Percentiles rank a stretch among this genome's conserved stretches.
Evolutionary conservation across 257 asterid species (phyloP).

Genomic region (Hygrophila difformis): DNA sequence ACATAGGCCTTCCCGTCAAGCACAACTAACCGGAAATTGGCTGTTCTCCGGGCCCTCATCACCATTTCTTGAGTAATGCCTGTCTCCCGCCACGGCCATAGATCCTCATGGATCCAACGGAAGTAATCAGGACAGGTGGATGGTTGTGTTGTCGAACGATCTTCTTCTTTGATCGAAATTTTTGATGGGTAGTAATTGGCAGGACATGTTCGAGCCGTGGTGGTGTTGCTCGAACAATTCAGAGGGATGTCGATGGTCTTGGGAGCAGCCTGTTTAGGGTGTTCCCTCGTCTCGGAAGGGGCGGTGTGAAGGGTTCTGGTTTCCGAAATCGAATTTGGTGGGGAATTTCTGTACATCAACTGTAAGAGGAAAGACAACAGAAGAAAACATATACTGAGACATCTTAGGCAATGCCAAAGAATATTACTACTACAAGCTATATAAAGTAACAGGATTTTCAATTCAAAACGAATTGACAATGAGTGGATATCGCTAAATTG

Average conservation of each 20-base stretch:
- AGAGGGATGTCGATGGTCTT: slow-evolving; percentile 30
- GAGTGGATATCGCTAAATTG: no score
- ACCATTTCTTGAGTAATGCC: slow-evolving; percentile 61
- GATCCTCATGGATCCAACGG: slow-evolving; percentile 68
- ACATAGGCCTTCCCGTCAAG: slow-evolving; percentile 59
- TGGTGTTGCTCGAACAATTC: slow-evolving; percentile 47
- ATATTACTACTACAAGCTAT: no score
- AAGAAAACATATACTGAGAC: neutral
- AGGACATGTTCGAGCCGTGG: slow-evolving; percentile 42
- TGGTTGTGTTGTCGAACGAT: slow-evolving; percentile 3
- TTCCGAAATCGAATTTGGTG: slow-evolving; percentile 20
- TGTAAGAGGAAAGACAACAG: slow-evolving; percentile 20
- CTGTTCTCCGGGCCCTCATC: slow-evolving; percentile 40
- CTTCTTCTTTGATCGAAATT: neutral
- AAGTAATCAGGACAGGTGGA: slow-evolving; percentile 57
- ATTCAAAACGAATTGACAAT: no score
- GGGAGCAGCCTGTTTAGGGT: slow-evolving; percentile 19
- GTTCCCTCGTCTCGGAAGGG: slow-evolving; percentile 6
- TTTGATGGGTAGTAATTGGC: slow-evolving; percentile 41
- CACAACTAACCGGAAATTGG: slow-evolving; percentile 56
- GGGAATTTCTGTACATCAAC: slow-evolving; percentile 30
- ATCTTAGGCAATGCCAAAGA: neutral
- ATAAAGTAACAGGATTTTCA: no score
- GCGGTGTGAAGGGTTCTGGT: slow-evolving; percentile 7
- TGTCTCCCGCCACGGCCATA: slow-evolving; percentile 55